Percentiles rank a stretch among this genome's conserved stretches.
Evolutionary conservation across 2,329 filamentous ascomycete genomes (phyloP).

Genomic region (Colletotrichum karsti): DNA sequence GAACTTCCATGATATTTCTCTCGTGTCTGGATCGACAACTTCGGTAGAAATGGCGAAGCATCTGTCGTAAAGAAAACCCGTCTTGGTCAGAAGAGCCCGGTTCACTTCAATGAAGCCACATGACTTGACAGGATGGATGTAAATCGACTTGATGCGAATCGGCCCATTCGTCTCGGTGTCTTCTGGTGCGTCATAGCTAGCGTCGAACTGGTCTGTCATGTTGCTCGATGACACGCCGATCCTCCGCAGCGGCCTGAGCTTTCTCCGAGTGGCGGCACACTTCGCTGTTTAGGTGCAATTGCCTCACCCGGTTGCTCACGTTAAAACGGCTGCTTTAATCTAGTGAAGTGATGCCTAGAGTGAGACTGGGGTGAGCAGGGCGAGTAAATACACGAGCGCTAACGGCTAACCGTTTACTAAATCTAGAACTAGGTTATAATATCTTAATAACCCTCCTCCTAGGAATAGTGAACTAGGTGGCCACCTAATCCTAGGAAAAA

Average conservation of each 20-base stretch:
- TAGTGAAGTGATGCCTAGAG: too few species aligned
- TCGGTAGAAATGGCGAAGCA: slow-evolving; percentile 40
- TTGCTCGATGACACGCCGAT: slow-evolving; percentile 33
- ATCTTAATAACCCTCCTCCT: too few species aligned
- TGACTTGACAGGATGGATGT: slow-evolving; percentile 39
- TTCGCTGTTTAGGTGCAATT: too few species aligned
- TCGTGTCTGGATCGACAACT: slow-evolving; percentile 31
- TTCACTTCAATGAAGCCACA: slow-evolving; percentile 36
- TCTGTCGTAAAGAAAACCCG: slow-evolving; percentile 35
- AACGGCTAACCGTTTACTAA: too few species aligned
- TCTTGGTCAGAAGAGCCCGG: slow-evolving; percentile 33
- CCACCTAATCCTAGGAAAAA: too few species aligned
- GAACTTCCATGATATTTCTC: slow-evolving; percentile 32
- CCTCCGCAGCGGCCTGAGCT: slow-evolving; percentile 5
- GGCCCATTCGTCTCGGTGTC: neutral
- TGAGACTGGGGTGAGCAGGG: too few species aligned
- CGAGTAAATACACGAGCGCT: too few species aligned
- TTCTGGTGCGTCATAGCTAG: slow-evolving; percentile 25
- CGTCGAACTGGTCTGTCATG: slow-evolving; percentile 36
- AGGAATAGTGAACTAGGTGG: too few species aligned
- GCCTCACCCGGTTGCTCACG: too few species aligned
- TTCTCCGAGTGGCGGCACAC: neutral
- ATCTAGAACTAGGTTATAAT: too few species aligned
- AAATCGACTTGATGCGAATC: slow-evolving; percentile 36
- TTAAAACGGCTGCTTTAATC: too few species aligned